A percentile compares a stretch with the other conserved stretches of the same genome.
These are phyloP conservation scores for Sphenostylis stenocarpa DNA, from an alignment of 306 rosid genomes.

Conservation along the genomic window DNA sequence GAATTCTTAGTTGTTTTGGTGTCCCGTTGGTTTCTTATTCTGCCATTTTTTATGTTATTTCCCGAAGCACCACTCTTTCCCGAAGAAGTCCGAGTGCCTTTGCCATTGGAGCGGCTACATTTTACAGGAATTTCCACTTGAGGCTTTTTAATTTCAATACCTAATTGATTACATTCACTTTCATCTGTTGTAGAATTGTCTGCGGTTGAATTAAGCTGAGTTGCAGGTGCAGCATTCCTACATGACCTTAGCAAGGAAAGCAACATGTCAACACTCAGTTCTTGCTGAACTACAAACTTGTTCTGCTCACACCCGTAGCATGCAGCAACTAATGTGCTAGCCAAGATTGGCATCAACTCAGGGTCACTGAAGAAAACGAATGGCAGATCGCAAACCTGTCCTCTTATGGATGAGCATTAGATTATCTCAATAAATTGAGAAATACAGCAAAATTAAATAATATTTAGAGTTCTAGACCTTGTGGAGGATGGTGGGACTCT, in stretches of 20 bases:
- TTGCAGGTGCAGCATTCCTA: conserved; percentile 50
- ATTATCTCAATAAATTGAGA: conserved; percentile 25
- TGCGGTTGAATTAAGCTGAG: conserved; percentile 43
- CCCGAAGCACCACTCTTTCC: conserved; percentile 58
- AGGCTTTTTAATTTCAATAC: conserved; percentile 46
- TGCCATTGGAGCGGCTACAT: conserved; percentile 55
- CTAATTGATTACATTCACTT: conserved; percentile 50
- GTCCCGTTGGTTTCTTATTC: conserved; percentile 67
- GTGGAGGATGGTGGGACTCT: conserved; percentile 93
- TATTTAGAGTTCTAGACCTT: conserved; percentile 56
- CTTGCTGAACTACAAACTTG: conserved; percentile 90
- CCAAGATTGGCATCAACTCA: conserved; percentile 94
- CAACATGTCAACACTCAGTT: conserved; percentile 89
- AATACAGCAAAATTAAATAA: background rate
- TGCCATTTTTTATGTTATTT: conserved; percentile 57
- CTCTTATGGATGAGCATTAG: conserved; percentile 44
- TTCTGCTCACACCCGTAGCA: conserved; percentile 91
- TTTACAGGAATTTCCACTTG: conserved; percentile 48
- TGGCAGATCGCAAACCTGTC: conserved; percentile 94
- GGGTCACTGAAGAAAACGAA: conserved; percentile 97
- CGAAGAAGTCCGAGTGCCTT: conserved; percentile 44
- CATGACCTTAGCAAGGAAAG: conserved; percentile 83
- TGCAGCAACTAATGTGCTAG: conserved; percentile 83
- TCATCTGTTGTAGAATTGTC: conserved; percentile 57
- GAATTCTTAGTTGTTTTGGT: conserved; percentile 50